Evolutionary conservation across 306 rosid species (phyloP).

Genomic region (Gillenia trifoliata): DNA sequence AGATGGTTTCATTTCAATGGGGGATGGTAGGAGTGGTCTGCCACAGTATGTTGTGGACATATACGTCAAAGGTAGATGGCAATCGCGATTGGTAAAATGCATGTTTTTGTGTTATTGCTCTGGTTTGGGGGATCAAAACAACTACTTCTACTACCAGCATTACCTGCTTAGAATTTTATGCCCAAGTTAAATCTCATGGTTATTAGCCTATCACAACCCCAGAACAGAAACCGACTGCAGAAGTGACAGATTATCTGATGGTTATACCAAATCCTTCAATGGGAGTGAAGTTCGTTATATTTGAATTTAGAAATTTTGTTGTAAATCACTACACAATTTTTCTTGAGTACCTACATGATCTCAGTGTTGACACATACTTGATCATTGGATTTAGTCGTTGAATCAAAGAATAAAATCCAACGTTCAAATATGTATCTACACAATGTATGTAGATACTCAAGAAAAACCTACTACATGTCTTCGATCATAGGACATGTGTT

Average conservation of each 20-base stretch:
- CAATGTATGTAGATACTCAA: no score
- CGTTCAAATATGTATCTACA: background rate
- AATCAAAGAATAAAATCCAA: background rate
- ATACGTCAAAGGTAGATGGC: no score
- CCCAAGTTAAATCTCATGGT: background rate
- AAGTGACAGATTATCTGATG: background rate
- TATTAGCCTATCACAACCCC: background rate
- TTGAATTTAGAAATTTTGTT: background rate
- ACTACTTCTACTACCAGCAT: background rate
- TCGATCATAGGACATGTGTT: background rate
- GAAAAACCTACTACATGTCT: background rate
- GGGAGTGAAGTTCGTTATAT: background rate
- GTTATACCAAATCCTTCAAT: background rate
- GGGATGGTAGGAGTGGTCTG: background rate
- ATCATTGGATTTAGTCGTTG: no score
- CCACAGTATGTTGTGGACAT: background rate
- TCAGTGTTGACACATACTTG: no score
- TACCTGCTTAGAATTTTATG: background rate
- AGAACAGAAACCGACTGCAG: background rate
- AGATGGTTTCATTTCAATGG: background rate
- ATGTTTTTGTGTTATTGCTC: background rate
- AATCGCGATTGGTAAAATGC: no score
- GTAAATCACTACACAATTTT: no score
- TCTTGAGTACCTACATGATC: no score
- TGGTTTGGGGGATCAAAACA: background rate